phyloP scores from a whole-genome alignment of 2,329 filamentous ascomycete genomes.

The Cercospora sp. region DNA sequence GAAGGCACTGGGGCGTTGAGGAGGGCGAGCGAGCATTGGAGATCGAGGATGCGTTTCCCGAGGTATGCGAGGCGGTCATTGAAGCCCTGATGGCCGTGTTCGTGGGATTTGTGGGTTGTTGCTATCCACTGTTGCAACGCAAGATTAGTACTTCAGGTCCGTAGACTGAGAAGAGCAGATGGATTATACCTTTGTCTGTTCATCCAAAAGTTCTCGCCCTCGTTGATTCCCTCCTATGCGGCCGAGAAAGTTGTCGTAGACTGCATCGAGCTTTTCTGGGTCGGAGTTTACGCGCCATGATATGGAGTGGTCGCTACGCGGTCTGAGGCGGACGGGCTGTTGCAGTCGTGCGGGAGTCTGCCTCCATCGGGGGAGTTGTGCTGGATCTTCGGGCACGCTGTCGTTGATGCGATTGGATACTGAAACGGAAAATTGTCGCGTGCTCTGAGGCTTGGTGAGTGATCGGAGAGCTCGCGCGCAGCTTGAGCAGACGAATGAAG shows the following conservation, averaged over 20 bases:
- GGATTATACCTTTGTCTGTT: constrained; percentile 84
- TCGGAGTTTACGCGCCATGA: constrained; percentile 72
- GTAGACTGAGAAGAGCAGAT: too few relatives aligned
- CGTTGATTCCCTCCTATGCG: constrained; percentile 32
- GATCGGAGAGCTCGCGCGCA: constrained; percentile 33
- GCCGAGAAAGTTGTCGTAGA: constrained; percentile 76
- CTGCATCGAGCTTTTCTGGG: constrained; percentile 69
- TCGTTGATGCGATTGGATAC: constrained; percentile 22
- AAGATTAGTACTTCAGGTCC: too few relatives aligned
- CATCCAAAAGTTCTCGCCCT: constrained; percentile 74
- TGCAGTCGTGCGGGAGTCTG: constrained; percentile 51
- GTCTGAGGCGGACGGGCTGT: constrained; percentile 56
- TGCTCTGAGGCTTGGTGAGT: constrained; percentile 8
- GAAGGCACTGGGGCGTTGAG: constrained; percentile 47
- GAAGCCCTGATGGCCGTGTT: constrained; percentile 89
- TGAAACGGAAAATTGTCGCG: constrained; percentile 19
- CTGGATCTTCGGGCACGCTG: constrained; percentile 27
- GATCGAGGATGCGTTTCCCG: constrained; percentile 64
- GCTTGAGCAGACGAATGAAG: constrained; percentile 36
- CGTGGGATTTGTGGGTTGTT: constrained; percentile 97
- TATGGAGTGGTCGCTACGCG: constrained; percentile 56
- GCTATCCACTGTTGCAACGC: constrained; percentile 94
- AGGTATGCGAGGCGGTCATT: constrained; percentile 91
- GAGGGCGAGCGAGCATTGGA: constrained; percentile 65
- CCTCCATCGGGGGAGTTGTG: constrained; percentile 50